Base-by-base conservation (phyloP, 371 early-diverging fungal genomes). In the Umbelopsis sp. region DNA sequence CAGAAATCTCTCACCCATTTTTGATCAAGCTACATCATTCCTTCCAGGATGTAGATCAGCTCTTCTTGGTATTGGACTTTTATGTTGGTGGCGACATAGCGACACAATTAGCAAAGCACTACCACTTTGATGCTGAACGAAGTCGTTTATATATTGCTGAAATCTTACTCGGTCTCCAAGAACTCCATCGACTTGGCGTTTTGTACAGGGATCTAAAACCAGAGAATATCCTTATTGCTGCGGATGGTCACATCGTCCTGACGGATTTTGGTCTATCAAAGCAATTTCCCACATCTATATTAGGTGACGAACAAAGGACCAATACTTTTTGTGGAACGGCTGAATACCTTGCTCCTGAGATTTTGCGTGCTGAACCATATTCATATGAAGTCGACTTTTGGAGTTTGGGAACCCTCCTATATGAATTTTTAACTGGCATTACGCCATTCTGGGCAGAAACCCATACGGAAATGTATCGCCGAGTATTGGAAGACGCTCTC, bases 11-110 rank as follows among this genome's bases (percentile, higher is more conserved):
- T n/a, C 97, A 97, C 66, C 96, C 98, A 14, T 99, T 99, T 86
- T 81, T 99, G 46, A 92, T 98, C 41, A 92, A 92, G 9, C 83
- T 99, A 63, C 94, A 96, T 74, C 89, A 91, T 53, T 93, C 93
- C 66, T 96, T 98, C 81, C 97, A 98, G 83, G 92, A 94, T n/a
- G 83, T 88, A 8, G 90, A 89, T 52, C 90, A 96, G 32, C 73
- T 99, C 22, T 98, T 93, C 84, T 91, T 99, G 71, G 96, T 97
- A 1, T 90, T 99, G 91, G 98, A 99, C 78, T 99, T 94, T 77
- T 90, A 97, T 48, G 79, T 86, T 44, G 99, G 99, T 48, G 99
- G 99, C 9, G 99, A 99, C 80, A 77, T 99, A 72, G 94, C 97
- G 90, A 92, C 91, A 82, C 94, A 93, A 74, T 93, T 93, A 69